phyloP scores from a whole-genome alignment of 768 basidiomycete species.

The Boletus reticuloceps region DNA sequence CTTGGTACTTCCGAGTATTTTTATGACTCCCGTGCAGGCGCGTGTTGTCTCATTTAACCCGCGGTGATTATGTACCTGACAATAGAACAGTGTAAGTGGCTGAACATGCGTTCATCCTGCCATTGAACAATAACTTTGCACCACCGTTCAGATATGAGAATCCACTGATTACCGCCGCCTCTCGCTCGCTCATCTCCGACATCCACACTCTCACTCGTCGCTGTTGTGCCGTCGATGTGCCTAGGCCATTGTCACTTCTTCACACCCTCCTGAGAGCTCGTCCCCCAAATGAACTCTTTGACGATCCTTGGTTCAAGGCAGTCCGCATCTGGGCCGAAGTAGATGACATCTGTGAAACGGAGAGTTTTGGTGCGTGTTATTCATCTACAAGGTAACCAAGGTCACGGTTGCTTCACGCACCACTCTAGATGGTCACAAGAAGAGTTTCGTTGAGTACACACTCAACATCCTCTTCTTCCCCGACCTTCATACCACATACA shows the following conservation, averaged over 20 bases:
- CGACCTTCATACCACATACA: constrained; percentile 53
- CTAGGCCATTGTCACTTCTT: constrained; percentile 62
- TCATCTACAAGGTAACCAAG: background rate
- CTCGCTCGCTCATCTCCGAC: constrained; percentile 68
- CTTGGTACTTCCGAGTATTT: constrained; percentile 55
- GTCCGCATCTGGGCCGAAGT: constrained; percentile 74
- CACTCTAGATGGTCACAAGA: constrained; percentile 65
- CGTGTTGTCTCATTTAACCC: constrained; percentile 26
- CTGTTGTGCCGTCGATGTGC: constrained; percentile 60
- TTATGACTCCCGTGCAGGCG: constrained; percentile 72
- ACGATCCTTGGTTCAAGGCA: constrained; percentile 56
- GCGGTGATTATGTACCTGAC: constrained; percentile 6
- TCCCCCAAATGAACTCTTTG: constrained; percentile 17
- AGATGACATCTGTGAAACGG: constrained; percentile 72
- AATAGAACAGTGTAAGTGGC: constrained; percentile 26
- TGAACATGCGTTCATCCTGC: background rate
- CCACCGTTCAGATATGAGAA: constrained; percentile 63
- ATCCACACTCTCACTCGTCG: constrained; percentile 62
- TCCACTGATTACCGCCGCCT: constrained; percentile 72
- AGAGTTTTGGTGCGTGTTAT: constrained; percentile 62
- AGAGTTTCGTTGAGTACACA: constrained; percentile 76
- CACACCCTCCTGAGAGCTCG: constrained; percentile 50
- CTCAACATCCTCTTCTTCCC: constrained; percentile 76
- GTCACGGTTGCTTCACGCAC: background rate
- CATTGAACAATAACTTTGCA: constrained; percentile 8